Evolutionary conservation across 2,329 filamentous ascomycete genomes (phyloP).

Genomic region (Xylariales sp.): DNA sequence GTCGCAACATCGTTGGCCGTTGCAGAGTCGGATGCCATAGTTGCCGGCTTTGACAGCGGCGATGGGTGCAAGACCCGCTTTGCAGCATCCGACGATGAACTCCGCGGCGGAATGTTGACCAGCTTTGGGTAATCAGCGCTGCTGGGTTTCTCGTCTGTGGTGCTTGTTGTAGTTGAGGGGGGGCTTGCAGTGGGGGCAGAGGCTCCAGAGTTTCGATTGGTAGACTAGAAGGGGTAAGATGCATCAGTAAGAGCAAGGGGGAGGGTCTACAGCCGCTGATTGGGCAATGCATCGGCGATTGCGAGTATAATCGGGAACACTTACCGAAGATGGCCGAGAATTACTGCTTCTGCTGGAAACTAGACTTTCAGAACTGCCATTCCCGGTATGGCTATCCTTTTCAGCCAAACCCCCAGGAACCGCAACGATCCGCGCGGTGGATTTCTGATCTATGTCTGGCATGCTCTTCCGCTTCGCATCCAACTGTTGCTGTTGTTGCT

Average conservation of each 20-base stretch:
- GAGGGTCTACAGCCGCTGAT: slow-evolving; percentile 43
- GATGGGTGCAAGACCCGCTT: slow-evolving; percentile 67
- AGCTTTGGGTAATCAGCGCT: slow-evolving; percentile 51
- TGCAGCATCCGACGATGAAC: slow-evolving; percentile 60
- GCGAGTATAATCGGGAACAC: slow-evolving; percentile 28
- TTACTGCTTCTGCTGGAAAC: slow-evolving; percentile 53
- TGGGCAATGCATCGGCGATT: slow-evolving; percentile 31
- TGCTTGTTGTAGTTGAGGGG: slow-evolving; percentile 37
- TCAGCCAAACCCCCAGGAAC: slow-evolving; percentile 24
- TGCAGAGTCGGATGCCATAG: slow-evolving; percentile 54
- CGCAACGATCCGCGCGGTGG: slow-evolving; percentile 26
- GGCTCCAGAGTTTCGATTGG: slow-evolving; percentile 52
- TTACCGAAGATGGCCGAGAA: slow-evolving; percentile 64
- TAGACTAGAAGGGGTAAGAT: slow-evolving; percentile 41
- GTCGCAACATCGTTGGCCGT: slow-evolving; percentile 31
- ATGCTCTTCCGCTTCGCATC: slow-evolving; percentile 23
- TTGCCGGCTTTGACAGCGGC: slow-evolving; percentile 68
- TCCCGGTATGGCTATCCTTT: slow-evolving; percentile 34
- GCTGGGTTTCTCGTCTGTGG: slow-evolving; percentile 38
- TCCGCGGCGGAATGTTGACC: slow-evolving; percentile 57
- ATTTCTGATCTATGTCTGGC: slow-evolving; percentile 35
- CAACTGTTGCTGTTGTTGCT: slow-evolving; percentile 23
- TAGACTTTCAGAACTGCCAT: slow-evolving; percentile 62
- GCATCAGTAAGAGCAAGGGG: slow-evolving; percentile 31
- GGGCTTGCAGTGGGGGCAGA: slow-evolving; percentile 46